Evolutionary conservation across 208 protist genomes (phyloP).

Genomic region (Trichomonas tenax): DNA sequence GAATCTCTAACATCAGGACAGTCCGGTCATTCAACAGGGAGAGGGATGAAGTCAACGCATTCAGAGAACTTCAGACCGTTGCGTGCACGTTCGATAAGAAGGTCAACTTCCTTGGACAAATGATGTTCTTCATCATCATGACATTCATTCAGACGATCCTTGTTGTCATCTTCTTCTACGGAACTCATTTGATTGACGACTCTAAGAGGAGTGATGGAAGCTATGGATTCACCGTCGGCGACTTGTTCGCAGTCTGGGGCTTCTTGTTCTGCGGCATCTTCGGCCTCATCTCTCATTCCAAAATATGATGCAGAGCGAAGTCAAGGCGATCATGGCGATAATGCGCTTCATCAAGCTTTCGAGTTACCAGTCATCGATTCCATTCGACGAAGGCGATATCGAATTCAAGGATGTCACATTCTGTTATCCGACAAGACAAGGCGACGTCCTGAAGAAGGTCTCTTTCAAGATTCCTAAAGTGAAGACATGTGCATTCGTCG

Average conservation of each 20-base stretch:
- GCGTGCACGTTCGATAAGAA: background rate
- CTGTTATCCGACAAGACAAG: background rate
- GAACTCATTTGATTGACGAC: background rate
- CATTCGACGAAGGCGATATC: background rate
- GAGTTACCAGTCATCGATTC: background rate
- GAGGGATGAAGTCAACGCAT: background rate
- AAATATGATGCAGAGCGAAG: background rate
- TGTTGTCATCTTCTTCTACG: background rate
- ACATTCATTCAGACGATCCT: background rate
- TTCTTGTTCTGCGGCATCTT: background rate
- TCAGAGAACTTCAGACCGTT: background rate
- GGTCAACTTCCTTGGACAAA: background rate
- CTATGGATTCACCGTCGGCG: background rate
- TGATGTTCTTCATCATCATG: background rate
- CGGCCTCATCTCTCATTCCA: background rate
- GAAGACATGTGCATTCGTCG: background rate
- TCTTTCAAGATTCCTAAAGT: constrained; percentile 1
- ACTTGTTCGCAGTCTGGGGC: background rate
- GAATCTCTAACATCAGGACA: background rate
- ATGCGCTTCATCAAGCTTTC: background rate
- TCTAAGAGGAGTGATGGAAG: background rate
- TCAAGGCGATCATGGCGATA: background rate
- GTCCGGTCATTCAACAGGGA: background rate
- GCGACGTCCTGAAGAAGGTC: background rate
- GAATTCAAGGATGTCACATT: constrained; percentile 14